These are phyloP conservation scores for Nicotiana obtusifolia DNA, from an alignment of 257 asterid genomes.

Conservation along the genomic window DNA sequence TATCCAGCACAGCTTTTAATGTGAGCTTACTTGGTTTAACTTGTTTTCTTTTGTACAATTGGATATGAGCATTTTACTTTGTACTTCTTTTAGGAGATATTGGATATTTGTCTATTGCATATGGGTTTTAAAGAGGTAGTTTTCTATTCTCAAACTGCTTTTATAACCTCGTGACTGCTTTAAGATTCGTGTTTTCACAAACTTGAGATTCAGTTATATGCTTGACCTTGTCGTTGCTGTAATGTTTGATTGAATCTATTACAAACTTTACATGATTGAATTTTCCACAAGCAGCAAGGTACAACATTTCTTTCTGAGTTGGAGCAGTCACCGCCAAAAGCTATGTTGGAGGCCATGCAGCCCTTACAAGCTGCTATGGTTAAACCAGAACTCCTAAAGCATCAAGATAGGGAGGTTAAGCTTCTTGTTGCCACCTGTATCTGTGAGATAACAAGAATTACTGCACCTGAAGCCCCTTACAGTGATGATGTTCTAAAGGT, in stretches of 20 bases:
- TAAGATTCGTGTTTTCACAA: not conserved
- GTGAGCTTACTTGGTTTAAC: not conserved
- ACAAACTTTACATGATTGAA: constrained; percentile 7
- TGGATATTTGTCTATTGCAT: not conserved
- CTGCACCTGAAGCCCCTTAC: constrained; percentile 97
- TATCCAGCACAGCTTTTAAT: not conserved
- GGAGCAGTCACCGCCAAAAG: constrained; percentile 86
- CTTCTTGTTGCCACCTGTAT: constrained; percentile 92
- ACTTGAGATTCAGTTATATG: not conserved
- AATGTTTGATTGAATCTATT: constrained; percentile 5
- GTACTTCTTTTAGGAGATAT: not conserved
- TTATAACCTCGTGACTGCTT: not conserved
- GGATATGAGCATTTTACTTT: not conserved
- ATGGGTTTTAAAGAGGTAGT: not conserved
- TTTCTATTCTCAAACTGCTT: not conserved
- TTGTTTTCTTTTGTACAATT: not conserved
- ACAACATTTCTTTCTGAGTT: constrained; percentile 70
- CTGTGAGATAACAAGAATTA: constrained; percentile 94
- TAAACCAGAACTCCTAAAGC: constrained; percentile 83
- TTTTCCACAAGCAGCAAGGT: constrained; percentile 69
- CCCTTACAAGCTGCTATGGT: constrained; percentile 69
- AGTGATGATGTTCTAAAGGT: constrained; percentile 86
- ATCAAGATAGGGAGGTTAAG: constrained; percentile 87
- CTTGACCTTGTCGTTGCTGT: constrained; percentile 6
- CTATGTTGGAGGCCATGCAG: constrained; percentile 72